Conservation (phyloP, 2,329 filamentous ascomycete genomes). For the Colletotrichum melonis region DNA sequence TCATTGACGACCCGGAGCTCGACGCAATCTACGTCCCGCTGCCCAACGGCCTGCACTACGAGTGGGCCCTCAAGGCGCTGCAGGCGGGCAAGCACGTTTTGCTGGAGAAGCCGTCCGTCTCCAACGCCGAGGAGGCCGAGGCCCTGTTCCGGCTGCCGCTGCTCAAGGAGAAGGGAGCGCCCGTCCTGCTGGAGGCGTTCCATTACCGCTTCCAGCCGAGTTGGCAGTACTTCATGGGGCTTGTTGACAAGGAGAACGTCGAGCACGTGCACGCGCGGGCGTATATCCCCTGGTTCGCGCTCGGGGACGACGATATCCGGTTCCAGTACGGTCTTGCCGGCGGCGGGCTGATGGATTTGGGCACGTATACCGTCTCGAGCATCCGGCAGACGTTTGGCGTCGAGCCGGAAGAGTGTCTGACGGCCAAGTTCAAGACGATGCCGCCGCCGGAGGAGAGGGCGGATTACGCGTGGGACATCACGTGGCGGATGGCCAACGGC, state of each 20-base stretch:
- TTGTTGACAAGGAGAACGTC: slow-evolving; percentile 52
- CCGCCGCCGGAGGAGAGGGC: slow-evolving; percentile 45
- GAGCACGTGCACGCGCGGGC: slow-evolving; percentile 45
- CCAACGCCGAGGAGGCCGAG: slow-evolving; percentile 57
- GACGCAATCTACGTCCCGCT: slow-evolving; percentile 63
- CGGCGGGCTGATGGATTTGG: slow-evolving; percentile 53
- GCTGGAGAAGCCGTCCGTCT: slow-evolving; percentile 63
- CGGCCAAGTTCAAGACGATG: slow-evolving; percentile 43
- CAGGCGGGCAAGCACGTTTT: slow-evolving; percentile 65
- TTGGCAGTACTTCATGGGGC: slow-evolving; percentile 53
- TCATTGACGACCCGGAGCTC: slow-evolving; percentile 49
- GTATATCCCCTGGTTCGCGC: slow-evolving; percentile 44
- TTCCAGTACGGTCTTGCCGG: slow-evolving; percentile 55
- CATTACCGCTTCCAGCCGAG: slow-evolving; percentile 63
- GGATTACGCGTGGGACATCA: slow-evolving; percentile 48
- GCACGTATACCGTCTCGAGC: slow-evolving; percentile 52
- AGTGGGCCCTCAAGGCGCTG: slow-evolving; percentile 61
- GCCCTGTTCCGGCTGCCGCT: slow-evolving; percentile 54
- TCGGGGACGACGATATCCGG: slow-evolving; percentile 54
- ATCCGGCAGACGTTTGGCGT: slow-evolving; percentile 52
- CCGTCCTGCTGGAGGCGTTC: slow-evolving; percentile 64
- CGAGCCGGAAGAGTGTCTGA: slow-evolving; percentile 52
- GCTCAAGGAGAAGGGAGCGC: slow-evolving; percentile 46
- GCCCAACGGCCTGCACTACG: slow-evolving; percentile 53
- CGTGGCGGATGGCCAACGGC: slow-evolving; percentile 53